Percentiles rank a stretch among this genome's conserved stretches.
phyloP scores from a whole-genome alignment of 495 filamentous ascomycete genomes.

The Cairneyella variabilis region DNA sequence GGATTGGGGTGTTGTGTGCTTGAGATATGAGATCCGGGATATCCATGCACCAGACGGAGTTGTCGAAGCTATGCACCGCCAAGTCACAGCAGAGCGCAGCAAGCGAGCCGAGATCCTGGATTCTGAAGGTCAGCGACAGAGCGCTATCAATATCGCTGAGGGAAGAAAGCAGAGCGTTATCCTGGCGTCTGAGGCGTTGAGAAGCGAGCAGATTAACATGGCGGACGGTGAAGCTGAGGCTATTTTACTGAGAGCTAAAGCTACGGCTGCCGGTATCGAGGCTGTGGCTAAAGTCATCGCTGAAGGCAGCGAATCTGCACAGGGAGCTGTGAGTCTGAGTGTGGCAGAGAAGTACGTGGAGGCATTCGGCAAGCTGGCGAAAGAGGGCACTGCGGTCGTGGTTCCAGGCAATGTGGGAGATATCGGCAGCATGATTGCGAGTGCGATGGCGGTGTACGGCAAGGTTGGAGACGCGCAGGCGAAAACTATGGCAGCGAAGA shows the following conservation, averaged over 20 bases:
- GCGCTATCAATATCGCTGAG: conserved; percentile 97
- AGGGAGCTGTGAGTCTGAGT: conserved; percentile 74
- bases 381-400: conserved; percentile 89
- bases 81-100: conserved; percentile 92
- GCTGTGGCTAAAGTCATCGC: conserved; percentile 72
- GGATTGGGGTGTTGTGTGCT: conserved; percentile 92
- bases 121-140: conserved; percentile 91
- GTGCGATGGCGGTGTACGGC: conserved; percentile 90
- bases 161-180: conserved; percentile 95
- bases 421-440: conserved; percentile 94
- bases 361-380: conserved; percentile 85
- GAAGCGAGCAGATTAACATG: conserved; percentile 85
- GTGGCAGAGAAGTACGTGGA: conserved; percentile 99
- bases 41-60: conserved; percentile 94
- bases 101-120: conserved; percentile 98
- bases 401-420: conserved; percentile 98
- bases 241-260: conserved; percentile 77
- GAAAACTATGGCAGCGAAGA: conserved; percentile 56
- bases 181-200: conserved; percentile 88
- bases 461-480: conserved; percentile 87
- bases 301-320: conserved; percentile 66
- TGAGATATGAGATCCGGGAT: conserved; percentile 96
- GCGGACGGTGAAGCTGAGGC: conserved; percentile 91
- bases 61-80: conserved; percentile 94
- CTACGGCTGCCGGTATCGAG: conserved; percentile 85